A percentile compares a stretch with the other conserved stretches of the same genome.
Conservation (phyloP, 192 early-diverging fungal genomes). For the Bifiguratus adelaidae region DNA sequence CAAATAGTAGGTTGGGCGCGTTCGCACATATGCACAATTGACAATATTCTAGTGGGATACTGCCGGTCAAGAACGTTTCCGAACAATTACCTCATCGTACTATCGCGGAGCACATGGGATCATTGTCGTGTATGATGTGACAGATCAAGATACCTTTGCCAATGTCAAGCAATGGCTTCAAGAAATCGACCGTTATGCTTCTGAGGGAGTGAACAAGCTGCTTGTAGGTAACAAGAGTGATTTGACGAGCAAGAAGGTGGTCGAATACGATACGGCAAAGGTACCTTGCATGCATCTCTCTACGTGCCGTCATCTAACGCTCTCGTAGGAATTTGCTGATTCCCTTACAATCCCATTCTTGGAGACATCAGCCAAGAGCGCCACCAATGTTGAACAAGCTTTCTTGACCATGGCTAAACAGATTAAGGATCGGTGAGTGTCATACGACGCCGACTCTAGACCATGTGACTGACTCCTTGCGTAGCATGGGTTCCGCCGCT, state of each 20-base stretch:
- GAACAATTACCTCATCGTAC: slow-evolving; percentile 96
- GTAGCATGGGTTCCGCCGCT: no score
- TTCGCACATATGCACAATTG: not conserved
- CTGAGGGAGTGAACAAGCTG: slow-evolving; percentile 96
- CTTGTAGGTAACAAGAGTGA: slow-evolving; percentile 99
- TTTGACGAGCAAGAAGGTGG: slow-evolving; percentile 86
- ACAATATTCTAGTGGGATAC: slow-evolving; percentile 74
- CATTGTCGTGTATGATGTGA: slow-evolving; percentile 98
- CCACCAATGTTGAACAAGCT: slow-evolving; percentile 96
- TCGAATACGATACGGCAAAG: slow-evolving; percentile 28
- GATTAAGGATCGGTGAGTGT: slow-evolving; percentile 92
- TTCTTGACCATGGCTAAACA: slow-evolving; percentile 99
- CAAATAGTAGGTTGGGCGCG: slow-evolving; percentile 86
- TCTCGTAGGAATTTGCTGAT: slow-evolving; percentile 80
- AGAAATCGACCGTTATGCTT: slow-evolving; percentile 97
- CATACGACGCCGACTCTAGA: no score
- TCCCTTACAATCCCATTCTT: slow-evolving; percentile 83
- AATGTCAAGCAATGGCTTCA: slow-evolving; percentile 99
- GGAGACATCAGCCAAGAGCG: slow-evolving; percentile 96
- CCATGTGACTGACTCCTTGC: no score
- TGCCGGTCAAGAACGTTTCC: slow-evolving; percentile 97
- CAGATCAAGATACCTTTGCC: slow-evolving; percentile 87
- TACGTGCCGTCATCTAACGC: no score
- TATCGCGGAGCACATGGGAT: slow-evolving; percentile 98
- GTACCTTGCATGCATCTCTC: no score